Evolutionary conservation across 1,139 yeast species (phyloP), one percentile per base, ranked within the genome.

Genomic region (Suhomyces terraborum): DNA sequence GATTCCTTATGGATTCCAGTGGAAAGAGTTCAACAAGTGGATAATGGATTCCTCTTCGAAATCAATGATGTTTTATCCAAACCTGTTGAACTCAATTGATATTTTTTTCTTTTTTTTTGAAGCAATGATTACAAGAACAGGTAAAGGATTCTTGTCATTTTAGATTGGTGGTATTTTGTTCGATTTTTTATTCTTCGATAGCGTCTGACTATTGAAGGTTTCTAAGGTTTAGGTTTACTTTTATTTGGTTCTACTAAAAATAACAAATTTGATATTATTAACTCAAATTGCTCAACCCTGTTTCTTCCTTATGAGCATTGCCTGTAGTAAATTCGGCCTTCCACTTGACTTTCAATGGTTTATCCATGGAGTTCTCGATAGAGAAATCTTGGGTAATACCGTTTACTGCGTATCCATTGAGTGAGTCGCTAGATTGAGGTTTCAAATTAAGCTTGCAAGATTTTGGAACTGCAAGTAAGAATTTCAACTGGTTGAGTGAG

Each of bases 391-490:
- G 95, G 4, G 72, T 67, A 14, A 88, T 71, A 6, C 84, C 84
- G 41, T 77, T 73, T 25, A 63, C 66, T 35, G 74, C 68, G 40
- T 70, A 72, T 2, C 84, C 77, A 41, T 70, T 67, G 13, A 89
- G 56, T 10, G 62, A 53, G 41, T 77, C 80, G 30, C 80, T 76
- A 7, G 88, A 75, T 55, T 88, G 95, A 1, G 95, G 83, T 43
- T 78, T 73, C 64, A 91, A 75, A 36, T 70, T 72, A 50, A 91
- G 72, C 43, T 74, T 76, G 56, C 86, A 80, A 17, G 77, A 61
- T 58, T 85, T 87, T 36, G 97, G 94, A 28, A 86, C 95, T 0
- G 98, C 97, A 41, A 88, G 66, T 58, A 85, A 74, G 56, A 88
- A 82, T 52, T 80, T 80, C 36, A 91, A 64, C 46, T 76, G 73